Evolutionary conservation across 257 asterid species (phyloP).

Genomic region (Petrea volubilis): DNA sequence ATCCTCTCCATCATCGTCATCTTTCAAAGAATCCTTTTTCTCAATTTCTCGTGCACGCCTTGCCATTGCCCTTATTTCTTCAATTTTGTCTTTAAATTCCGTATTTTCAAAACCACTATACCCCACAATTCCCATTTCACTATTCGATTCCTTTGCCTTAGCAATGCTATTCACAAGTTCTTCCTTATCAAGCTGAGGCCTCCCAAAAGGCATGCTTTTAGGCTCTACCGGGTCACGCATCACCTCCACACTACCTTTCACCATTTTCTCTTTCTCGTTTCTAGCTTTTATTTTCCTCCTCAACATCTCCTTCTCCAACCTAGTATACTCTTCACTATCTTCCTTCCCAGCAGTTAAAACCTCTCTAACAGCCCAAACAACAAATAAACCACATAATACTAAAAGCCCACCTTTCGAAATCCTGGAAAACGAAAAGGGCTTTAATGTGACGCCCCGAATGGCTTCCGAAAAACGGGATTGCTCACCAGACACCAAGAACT

Average conservation of each 20-base stretch:
- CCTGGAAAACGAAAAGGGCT: slow-evolving; percentile 42
- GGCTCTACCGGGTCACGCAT: slow-evolving; percentile 45
- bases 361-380: slow-evolving; percentile 48
- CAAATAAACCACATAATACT: slow-evolving; percentile 56
- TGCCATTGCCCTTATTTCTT: slow-evolving; percentile 78
- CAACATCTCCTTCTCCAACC: slow-evolving; percentile 76
- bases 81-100: slow-evolving; percentile 49
- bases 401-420: slow-evolving; percentile 52
- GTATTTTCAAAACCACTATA: slow-evolving; percentile 27
- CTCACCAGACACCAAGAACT: slow-evolving; percentile 47
- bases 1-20: slow-evolving; percentile 35
- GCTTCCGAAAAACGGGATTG: slow-evolving; percentile 33
- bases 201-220: slow-evolving; percentile 31
- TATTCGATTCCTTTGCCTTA: slow-evolving; percentile 44
- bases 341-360: slow-evolving; percentile 34
- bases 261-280: slow-evolving; percentile 46
- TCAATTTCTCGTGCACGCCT: slow-evolving; percentile 70
- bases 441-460: slow-evolving; percentile 29
- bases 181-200: slow-evolving; percentile 81
- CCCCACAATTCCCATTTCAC: slow-evolving; percentile 26
- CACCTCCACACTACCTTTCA: slow-evolving; percentile 66
- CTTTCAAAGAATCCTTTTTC: slow-evolving; percentile 31
- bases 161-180: slow-evolving; percentile 50
- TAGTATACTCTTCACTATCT: slow-evolving; percentile 42
- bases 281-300: slow-evolving; percentile 72